Percentiles rank a stretch among this genome's conserved stretches.
These are phyloP conservation scores for Porogramme epimiltina DNA, from an alignment of 1,284 basidiomycete genomes.

Conservation along the genomic window DNA sequence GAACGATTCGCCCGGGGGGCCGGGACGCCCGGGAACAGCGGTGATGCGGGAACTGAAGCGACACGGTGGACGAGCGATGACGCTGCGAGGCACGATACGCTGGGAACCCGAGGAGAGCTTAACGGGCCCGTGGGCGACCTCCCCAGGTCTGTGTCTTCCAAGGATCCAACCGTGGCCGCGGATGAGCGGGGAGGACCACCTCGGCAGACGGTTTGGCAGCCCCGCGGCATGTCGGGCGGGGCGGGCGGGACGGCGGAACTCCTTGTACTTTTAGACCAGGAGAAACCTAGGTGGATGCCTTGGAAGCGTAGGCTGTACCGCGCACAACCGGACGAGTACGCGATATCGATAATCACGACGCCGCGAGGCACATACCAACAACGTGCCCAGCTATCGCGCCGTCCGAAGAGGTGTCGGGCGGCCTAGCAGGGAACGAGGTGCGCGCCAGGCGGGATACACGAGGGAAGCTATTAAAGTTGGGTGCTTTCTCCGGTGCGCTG, in stretches of 20 bases:
- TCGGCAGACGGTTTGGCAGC: no score
- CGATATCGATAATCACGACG: slow-evolving; percentile 19
- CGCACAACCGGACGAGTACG: neutral
- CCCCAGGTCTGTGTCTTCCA: neutral
- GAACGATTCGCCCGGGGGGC: slow-evolving; percentile 4
- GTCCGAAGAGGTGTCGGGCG: no score
- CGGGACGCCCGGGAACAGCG: slow-evolving; percentile 7
- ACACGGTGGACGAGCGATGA: neutral
- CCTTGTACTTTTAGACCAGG: no score
- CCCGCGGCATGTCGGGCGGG: no score
- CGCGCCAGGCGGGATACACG: slow-evolving; percentile 12
- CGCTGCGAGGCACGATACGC: slow-evolving; percentile 8
- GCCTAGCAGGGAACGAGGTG: slow-evolving; percentile 16
- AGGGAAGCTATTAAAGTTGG: slow-evolving; percentile 19
- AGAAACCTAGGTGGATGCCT: no score
- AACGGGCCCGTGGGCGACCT: slow-evolving; percentile 2
- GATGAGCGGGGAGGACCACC: no score
- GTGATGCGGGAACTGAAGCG: slow-evolving; percentile 3
- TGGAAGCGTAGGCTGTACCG: no score
- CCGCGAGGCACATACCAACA: slow-evolving; percentile 7
- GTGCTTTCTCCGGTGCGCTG: slow-evolving; percentile 10
- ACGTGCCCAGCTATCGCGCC: slow-evolving; percentile 16
- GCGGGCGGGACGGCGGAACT: no score
- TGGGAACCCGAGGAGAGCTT: slow-evolving; percentile 3
- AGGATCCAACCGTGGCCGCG: no score